Base-by-base conservation (phyloP, 2,329 filamentous ascomycete genomes). In the Penicillium corylophilum region DNA sequence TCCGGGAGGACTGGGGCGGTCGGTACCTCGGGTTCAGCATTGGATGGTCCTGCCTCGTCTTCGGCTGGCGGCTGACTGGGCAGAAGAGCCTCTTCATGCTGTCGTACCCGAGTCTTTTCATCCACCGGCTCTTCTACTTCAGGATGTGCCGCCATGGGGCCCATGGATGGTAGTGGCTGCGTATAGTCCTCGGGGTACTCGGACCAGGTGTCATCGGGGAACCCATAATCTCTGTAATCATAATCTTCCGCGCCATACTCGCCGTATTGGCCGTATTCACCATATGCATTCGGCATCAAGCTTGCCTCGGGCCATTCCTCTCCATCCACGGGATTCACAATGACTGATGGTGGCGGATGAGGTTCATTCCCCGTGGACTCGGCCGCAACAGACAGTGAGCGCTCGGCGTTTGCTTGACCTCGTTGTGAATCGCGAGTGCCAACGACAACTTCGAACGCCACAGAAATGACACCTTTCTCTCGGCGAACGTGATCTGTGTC, bases 401-500 rank as follows among this genome's bases (percentile, higher is more conserved):
- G 67, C 53, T 71, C 72, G 20, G 63, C 69, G 42, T 64, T 68
- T 51, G 76, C 78, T 51, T 79, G 79, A 51, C 75, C 67, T 58
- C 81, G 72, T 53, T 81, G 82, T 61, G 85, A 93, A 69, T 99
- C 92, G 31, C 82, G 82, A 0, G 91, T 96, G 1, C 94, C 94
- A 18, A 97, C 85, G 1, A 95, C 79, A 13, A 96, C 82, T 68
- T 96, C 91, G 62, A 96, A 93, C 0, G 87, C 80, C 48, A 91
- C 89, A 1, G 86, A 87, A 20, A 96, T 86, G n/a, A 97, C 90
- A 8, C 90, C 90, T 67, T 96, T 96, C 67, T 95, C 90, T 36
- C 92, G 85, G 44, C 90, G 82, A 23, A 97, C 83, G 42, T 87
- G 84, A 58, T 94, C 87, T 0, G 94, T 99, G 61, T 96, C 91